These are phyloP conservation scores for Cruciata laevipes DNA, from an alignment of 257 asterid species.

Conservation along the genomic window DNA sequence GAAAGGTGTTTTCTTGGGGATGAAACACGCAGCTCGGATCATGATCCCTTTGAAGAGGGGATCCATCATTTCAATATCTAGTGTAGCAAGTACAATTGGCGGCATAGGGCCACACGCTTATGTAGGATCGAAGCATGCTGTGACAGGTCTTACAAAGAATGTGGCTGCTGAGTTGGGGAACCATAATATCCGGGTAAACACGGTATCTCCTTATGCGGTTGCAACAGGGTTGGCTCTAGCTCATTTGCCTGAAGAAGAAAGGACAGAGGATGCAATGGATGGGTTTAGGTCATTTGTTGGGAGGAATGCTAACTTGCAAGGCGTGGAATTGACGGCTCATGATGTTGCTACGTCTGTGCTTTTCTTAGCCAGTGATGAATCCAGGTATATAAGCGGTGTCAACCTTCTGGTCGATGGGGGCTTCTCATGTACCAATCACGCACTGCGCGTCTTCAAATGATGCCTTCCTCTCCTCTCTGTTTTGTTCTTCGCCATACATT, in stretches of 20 bases:
- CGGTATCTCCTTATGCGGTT: constrained; percentile 82
- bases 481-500: too few relatives aligned
- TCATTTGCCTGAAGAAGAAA: constrained; percentile 68
- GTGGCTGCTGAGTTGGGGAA: constrained; percentile 92
- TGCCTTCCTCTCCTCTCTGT: not conserved
- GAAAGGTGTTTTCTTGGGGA: constrained; percentile 75
- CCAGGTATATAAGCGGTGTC: constrained; percentile 73
- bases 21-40: constrained; percentile 88
- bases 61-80: constrained; percentile 59
- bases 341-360: constrained; percentile 80
- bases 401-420: constrained; percentile 94
- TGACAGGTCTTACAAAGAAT: constrained; percentile 67
- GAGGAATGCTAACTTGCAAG: constrained; percentile 66
- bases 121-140: constrained; percentile 83
- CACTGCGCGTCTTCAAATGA: constrained; percentile 58
- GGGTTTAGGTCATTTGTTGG: constrained; percentile 57
- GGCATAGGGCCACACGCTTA: constrained; percentile 72
- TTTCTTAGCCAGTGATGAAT: constrained; percentile 85
- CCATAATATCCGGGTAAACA: constrained; percentile 74
- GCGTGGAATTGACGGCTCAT: constrained; percentile 50
- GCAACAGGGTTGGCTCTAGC: constrained; percentile 59
- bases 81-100: constrained; percentile 49
- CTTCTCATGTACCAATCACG: constrained; percentile 54
- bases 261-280: constrained; percentile 52
- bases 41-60: constrained; percentile 81